These are phyloP conservation scores for Daldinia sp. DNA, from an alignment of 2,329 filamentous ascomycete species.

Conservation along the genomic window DNA sequence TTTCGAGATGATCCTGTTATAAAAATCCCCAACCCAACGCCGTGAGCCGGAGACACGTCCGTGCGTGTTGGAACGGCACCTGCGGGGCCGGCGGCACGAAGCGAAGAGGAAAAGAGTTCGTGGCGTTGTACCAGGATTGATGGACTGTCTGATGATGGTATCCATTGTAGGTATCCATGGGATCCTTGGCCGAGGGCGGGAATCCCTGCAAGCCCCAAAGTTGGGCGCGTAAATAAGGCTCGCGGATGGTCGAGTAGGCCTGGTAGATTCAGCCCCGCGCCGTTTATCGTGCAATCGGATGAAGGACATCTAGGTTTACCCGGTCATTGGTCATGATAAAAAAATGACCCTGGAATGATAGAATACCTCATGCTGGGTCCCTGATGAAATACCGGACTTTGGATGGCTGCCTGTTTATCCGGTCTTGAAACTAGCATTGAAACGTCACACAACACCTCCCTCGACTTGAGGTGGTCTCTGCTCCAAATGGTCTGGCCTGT, in stretches of 20 bases:
- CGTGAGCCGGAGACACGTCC: constrained; percentile 31
- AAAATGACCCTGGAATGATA: constrained; percentile 33
- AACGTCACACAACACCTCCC: constrained; percentile 27
- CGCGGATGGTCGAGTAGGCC: constrained; percentile 54
- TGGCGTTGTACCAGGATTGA: constrained; percentile 41
- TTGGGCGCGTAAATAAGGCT: constrained; percentile 62
- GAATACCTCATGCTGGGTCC: constrained; percentile 23
- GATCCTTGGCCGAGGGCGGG: constrained; percentile 36
- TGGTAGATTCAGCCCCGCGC: constrained; percentile 48
- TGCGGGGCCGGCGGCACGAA: constrained; percentile 36
- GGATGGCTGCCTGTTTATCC: constrained; percentile 30
- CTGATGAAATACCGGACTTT: constrained; percentile 27
- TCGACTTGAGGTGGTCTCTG: constrained; percentile 13
- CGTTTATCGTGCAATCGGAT: constrained; percentile 58
- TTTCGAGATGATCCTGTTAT: constrained; percentile 26
- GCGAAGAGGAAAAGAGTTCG: constrained; percentile 38
- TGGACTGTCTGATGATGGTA: constrained; percentile 32
- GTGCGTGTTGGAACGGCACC: constrained; percentile 38
- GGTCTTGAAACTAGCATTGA: constrained; percentile 22
- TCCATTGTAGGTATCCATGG: no score
- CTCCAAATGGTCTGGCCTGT: constrained; percentile 24
- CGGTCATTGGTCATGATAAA: constrained; percentile 52
- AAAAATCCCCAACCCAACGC: constrained; percentile 27
- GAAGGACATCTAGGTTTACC: constrained; percentile 47
- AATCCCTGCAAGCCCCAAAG: constrained; percentile 52